phyloP scores from a whole-genome alignment of 2,329 filamentous ascomycete genomes.

The Metarhizium rileyi region DNA sequence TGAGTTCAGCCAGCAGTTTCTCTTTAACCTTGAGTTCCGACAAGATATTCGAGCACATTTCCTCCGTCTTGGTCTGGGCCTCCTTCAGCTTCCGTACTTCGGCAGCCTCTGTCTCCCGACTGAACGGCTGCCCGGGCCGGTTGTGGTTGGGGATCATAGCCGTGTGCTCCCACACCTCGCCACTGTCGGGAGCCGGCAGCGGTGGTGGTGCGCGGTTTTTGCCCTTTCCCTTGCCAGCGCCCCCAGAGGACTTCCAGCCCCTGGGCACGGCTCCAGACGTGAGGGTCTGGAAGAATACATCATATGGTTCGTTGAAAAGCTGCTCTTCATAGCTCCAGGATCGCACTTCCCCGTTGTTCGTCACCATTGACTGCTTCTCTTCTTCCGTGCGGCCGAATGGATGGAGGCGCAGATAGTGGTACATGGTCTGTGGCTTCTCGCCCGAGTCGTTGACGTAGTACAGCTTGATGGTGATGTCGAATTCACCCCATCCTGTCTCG shows the following conservation, averaged over 20 bases:
- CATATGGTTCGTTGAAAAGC: slow-evolving; percentile 93
- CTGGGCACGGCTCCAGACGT: slow-evolving; percentile 59
- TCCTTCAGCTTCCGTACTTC: slow-evolving; percentile 53
- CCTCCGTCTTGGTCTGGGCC: slow-evolving; percentile 53
- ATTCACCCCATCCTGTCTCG: slow-evolving; percentile 97
- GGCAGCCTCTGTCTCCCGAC: slow-evolving; percentile 56
- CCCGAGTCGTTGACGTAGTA: slow-evolving; percentile 82
- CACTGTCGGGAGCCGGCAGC: slow-evolving; percentile 27
- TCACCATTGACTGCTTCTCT: slow-evolving; percentile 51
- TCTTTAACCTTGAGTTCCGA: slow-evolving; percentile 56
- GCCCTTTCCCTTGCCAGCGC: slow-evolving; percentile 36
- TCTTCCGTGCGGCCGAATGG: slow-evolving; percentile 79
- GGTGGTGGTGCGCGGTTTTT: slow-evolving; percentile 32
- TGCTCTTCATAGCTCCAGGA: slow-evolving; percentile 88
- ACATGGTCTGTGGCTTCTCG: slow-evolving; percentile 93
- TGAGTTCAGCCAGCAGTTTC: slow-evolving; percentile 48
- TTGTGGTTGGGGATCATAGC: slow-evolving; percentile 65
- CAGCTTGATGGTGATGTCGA: slow-evolving; percentile 89
- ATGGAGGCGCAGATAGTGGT: slow-evolving; percentile 85
- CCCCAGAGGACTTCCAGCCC: slow-evolving; percentile 31
- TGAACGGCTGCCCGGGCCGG: slow-evolving; percentile 62
- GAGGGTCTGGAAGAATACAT: slow-evolving; percentile 80
- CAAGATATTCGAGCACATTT: slow-evolving; percentile 49
- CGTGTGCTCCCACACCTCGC: slow-evolving; percentile 53
- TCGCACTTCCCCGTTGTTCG: slow-evolving; percentile 54